These are phyloP conservation scores for Marvania coccoides DNA, from an alignment of 139 green algal genomes.

Conservation along the genomic window DNA sequence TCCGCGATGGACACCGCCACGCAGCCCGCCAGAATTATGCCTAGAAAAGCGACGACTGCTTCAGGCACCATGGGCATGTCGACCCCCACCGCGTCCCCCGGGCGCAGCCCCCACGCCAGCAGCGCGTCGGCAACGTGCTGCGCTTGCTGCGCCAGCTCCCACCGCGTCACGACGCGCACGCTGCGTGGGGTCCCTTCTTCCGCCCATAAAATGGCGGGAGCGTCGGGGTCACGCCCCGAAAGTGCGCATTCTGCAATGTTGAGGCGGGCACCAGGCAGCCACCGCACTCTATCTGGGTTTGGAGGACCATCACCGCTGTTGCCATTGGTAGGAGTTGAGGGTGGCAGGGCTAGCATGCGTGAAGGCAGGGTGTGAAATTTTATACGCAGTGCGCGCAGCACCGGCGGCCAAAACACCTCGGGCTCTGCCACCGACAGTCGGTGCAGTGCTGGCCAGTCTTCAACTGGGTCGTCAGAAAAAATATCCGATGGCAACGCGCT, in stretches of 20 bases:
- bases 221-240: constrained; percentile 21
- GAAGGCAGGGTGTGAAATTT: constrained; percentile 28
- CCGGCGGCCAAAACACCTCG: constrained; percentile 50
- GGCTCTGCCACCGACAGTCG: constrained; percentile 40
- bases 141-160: constrained; percentile 30
- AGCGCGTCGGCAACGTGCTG: constrained; percentile 38
- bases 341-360: constrained; percentile 20
- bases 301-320: neutral
- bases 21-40: constrained; percentile 71
- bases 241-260: constrained; percentile 73
- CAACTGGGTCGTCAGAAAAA: neutral
- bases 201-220: constrained; percentile 66
- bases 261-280: constrained; percentile 67
- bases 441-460: constrained; percentile 51
- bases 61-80: constrained; percentile 71
- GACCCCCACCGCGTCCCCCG: constrained; percentile 66
- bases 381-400: constrained; percentile 41
- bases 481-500: neutral
- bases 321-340: too few species aligned
- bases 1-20: constrained; percentile 82
- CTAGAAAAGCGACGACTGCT: constrained; percentile 70
- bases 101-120: constrained; percentile 14
- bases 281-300: constrained; percentile 43
- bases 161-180: constrained; percentile 39
- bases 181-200: constrained; percentile 35